Evolutionary conservation across 495 filamentous ascomycete genomes (phyloP), one percentile per base, ranked within the genome.

Genomic region (Apiosordaria backusii): DNA sequence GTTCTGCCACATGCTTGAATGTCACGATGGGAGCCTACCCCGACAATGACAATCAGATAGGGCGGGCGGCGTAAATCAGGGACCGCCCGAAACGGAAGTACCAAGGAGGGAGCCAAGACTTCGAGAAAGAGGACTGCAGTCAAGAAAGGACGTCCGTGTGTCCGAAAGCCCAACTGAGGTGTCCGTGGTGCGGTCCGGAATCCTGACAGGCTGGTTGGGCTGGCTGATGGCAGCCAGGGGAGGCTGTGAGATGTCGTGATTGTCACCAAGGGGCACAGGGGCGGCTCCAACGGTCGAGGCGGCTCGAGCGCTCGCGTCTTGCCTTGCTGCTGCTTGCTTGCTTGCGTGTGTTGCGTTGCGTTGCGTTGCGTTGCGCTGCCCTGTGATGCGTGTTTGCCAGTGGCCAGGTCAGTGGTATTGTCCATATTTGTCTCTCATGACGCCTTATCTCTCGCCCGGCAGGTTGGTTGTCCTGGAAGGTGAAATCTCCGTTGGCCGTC

Each of bases 1-100:
- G 26, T 53, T 53, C 50, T 57, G 50, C 50, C 62, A 65, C 63
- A 65, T 65, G 63, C 22, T 22, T 40, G 53, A 45, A 21, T 19
- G 10, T 19, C n/a, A 45, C 26, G 63, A 57, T 65, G 54, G 24
- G 24, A 40, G 57, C 50, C 22, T 26, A 22, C n/a, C n/a, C n/a
- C n/a, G n/a, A n/a, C n/a, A n/a, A n/a, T 45, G 35, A 45, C 19
- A 13, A 58, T 57, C 24, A 57, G 23, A 60, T 64, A 19, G 54
- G 35, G 35, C 35, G 35, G 35, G 35, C 35, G 35, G 25, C 35
- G 62, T 19, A 55, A 63, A 27, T n/a, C 21, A n/a, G 25, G 60
- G 10, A 40, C 7, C 13, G 60, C n/a, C 26, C 21, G 50, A 52
- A 21, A 63, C 21, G 25, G 61, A 63, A 63, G 50, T 25, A 25